Evolutionary conservation across 2,329 filamentous ascomycete genomes (phyloP), one percentile per base, ranked within the genome.

Genomic region (Ceratocystis smalleyi): DNA sequence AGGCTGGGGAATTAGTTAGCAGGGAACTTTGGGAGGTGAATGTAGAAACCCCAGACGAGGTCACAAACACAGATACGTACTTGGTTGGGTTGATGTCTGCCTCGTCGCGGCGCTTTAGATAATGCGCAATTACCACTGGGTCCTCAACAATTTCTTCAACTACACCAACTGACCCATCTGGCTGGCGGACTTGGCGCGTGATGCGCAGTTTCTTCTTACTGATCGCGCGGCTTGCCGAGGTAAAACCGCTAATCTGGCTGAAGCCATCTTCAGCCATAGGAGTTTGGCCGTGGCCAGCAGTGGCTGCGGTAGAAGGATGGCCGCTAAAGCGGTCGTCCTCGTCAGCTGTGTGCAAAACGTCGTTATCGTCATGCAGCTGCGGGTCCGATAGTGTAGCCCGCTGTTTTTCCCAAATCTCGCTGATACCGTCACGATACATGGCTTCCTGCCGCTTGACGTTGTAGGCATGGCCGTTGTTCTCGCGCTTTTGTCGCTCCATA

Each of bases 391-490:
- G 78, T 62, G 87, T 92, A 15, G 82, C 76, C 73, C 87, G 89
- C 73, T 97, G 92, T 69, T 87, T 85, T 67, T 90, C 86, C 94
- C 94, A 99, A 67, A 97, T 96, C 67, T 89, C 85, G 64, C 86
- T 83, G 69, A 99, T 96, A 24, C 90, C 90, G 63, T 91, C 86
- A 69, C 95, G 90, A 73, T 99, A 99, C 70, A 90, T 88, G 67
- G 84, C 86, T 71, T 97, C 90, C 73, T 99, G 94, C 69, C 89
- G 86, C 71, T 92, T 94, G 67, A 99, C 94, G 68, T 99, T 99
- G 77, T 99, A 99, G 69, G 89, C 91, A 75, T 99, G 94, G 0
- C 94, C 94, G 64, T 91, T 91, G 68, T 94, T 92, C 17, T 88
- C 88, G 71, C 91, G 89, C 68, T 94, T 84, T 72, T 91, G 89